Percentiles rank a stretch among this genome's conserved stretches.
Conservation (phyloP, 768 basidiomycete species). For the Pisolithus microcarpus region DNA sequence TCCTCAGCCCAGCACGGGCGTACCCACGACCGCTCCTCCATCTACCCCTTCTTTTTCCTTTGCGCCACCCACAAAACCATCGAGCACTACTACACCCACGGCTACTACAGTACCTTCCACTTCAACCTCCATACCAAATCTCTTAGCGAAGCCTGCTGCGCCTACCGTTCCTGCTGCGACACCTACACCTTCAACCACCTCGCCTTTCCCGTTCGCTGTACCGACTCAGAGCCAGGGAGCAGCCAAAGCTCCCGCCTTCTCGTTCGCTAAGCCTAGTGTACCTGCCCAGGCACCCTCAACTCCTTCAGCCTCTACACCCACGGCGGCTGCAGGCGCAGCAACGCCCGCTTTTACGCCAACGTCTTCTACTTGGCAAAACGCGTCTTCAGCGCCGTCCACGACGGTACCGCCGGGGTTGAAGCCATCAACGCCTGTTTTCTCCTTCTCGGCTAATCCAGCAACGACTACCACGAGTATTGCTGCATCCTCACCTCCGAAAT, state of each 20-base stretch:
- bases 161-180: conserved; percentile 1
- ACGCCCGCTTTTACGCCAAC: conserved; percentile 7
- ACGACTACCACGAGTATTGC: conserved; percentile 3
- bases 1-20: conserved; percentile 6
- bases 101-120: conserved; percentile 3
- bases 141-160: conserved; percentile 25
- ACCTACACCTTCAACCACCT: conserved; percentile 1
- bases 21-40: conserved; percentile 6
- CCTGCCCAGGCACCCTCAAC: conserved; percentile 11
- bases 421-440: conserved; percentile 9
- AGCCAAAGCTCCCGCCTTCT: conserved; percentile 8
- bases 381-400: conserved; percentile 6
- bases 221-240: conserved; percentile 6
- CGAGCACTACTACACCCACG: conserved; percentile 1
- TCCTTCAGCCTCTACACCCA: conserved; percentile 5
- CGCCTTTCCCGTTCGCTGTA: conserved; percentile 2
- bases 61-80: conserved; percentile 8
- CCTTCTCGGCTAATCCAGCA: conserved; percentile 12
- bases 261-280: conserved; percentile 14
- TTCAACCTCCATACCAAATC: conserved; percentile 18
- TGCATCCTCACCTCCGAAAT: conserved; percentile 10
- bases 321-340: conserved; percentile 12
- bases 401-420: conserved; percentile 7
- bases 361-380: background rate
- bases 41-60: conserved; percentile 13